Base-by-base conservation (phyloP, 2,329 filamentous ascomycete species). In the Pestalotiopsis sp. region DNA sequence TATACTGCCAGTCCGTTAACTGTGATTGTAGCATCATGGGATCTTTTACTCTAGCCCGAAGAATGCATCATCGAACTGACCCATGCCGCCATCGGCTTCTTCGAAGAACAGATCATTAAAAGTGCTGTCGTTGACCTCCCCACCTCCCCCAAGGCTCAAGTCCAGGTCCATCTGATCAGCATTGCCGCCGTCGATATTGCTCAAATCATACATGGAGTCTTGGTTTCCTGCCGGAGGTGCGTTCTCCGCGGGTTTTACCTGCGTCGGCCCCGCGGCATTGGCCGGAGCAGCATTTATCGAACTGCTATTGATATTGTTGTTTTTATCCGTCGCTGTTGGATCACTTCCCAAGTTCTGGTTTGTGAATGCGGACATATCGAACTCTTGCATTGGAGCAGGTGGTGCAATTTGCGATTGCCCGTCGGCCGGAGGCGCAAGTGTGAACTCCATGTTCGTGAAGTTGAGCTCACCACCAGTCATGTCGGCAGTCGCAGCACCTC, bases 381-480 rank as follows among this genome's bases (percentile, higher is more conserved):
- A 86, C 4, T 82, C 79, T 6, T 79, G 75, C 68, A 83, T 83
- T 23, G 76, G 73, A 45, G 69, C 77, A 14, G 72, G 73, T 41
- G 74, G 75, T 2, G 78, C 78, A 4, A 75, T 74, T 31, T 74
- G 72, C 7, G 74, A 67, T 71, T 31, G 70, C 61, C 71, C 76
- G 67, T 76, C 76, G 63, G 77, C 79, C 9, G 81, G 70, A 0
- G 86, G 84, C 1, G 84, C 86, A 4, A 88, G 78, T 0, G 85
- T 83, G 71, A 89, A 89, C 45, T 86, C 82, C 85, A 88, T 88
- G 70, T 88, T 81, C 14, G 87, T 88, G 72, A 88, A 89, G 70
- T 83, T 83, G 7, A 84, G 79, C 65, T 83, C 82, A n/a, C 81
- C 75, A 61, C 79, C 76, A 20, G 68, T 63, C 63, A 72, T 73